A percentile compares a stretch with the other conserved stretches of the same genome.
Conservation (phyloP, 129 eudicot species). For the Erigeron canadensis region DNA sequence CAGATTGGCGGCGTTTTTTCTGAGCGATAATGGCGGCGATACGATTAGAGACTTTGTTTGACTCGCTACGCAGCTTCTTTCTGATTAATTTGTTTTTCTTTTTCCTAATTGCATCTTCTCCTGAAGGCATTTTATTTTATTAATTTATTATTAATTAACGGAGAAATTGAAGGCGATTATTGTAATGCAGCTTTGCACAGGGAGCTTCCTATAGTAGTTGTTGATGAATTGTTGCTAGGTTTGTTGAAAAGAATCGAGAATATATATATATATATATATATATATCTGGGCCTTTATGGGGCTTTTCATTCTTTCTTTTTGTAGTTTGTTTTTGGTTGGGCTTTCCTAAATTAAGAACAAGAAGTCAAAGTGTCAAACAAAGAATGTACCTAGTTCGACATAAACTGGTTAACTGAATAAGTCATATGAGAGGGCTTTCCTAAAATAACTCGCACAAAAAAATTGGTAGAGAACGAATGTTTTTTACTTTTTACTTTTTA, state of each 20-base stretch:
- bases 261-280: no score
- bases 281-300: background rate
- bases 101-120: conserved; percentile 59
- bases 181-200: background rate
- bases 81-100: conserved; percentile 59
- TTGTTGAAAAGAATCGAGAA: background rate
- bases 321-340: no score
- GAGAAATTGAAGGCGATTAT: conserved; percentile 9
- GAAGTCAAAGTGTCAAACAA: no score
- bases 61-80: conserved; percentile 52
- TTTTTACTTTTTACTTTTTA: no score
- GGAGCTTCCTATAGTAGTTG: background rate
- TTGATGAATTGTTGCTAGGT: background rate
- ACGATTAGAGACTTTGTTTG: conserved; percentile 67
- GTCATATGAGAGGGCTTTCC: no score
- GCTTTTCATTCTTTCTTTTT: background rate
- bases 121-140: conserved; percentile 50
- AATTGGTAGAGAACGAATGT: no score
- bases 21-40: conserved; percentile 88
- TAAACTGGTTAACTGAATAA: no score
- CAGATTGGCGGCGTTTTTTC: conserved; percentile 84
- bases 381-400: no score
- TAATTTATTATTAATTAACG: background rate
- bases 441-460: no score
- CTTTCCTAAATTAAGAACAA: no score